These are phyloP conservation scores for Fusarium pilosicola DNA, from an alignment of 2,329 filamentous ascomycete genomes.

Conservation along the genomic window DNA sequence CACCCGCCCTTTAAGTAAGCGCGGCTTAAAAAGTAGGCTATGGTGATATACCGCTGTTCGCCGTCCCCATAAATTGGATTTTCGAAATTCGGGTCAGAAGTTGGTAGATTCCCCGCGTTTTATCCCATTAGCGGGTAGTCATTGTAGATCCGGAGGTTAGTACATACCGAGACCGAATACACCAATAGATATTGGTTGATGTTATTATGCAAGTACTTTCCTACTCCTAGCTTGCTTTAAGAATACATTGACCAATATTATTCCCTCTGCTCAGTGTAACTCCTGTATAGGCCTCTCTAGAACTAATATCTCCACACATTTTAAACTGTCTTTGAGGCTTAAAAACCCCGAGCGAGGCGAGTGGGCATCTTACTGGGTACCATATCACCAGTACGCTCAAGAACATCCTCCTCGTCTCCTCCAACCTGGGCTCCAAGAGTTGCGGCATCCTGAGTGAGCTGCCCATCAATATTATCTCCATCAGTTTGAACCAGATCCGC, in stretches of 20 bases:
- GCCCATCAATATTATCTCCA: slow-evolving; percentile 1
- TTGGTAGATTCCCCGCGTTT: not conserved
- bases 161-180: not conserved
- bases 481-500: not conserved
- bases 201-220: too few species aligned
- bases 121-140: accelerated
- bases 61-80: not conserved
- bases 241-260: not conserved
- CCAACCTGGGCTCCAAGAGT: not conserved
- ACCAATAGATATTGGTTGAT: too few species aligned
- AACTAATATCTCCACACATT: not conserved
- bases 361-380: not conserved
- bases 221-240: not conserved
- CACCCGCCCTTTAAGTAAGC: not conserved
- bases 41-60: not conserved
- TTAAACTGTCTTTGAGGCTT: too few species aligned
- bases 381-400: not conserved
- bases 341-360: not conserved
- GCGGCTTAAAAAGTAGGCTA: too few species aligned
- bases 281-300: too few species aligned
- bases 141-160: not conserved
- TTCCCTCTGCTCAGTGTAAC: not conserved
- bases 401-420: not conserved
- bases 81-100: not conserved
- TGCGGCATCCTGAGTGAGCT: not conserved